Evolutionary conservation across 805 yeast genomes (phyloP).

Genomic region (Candida quercuum): DNA sequence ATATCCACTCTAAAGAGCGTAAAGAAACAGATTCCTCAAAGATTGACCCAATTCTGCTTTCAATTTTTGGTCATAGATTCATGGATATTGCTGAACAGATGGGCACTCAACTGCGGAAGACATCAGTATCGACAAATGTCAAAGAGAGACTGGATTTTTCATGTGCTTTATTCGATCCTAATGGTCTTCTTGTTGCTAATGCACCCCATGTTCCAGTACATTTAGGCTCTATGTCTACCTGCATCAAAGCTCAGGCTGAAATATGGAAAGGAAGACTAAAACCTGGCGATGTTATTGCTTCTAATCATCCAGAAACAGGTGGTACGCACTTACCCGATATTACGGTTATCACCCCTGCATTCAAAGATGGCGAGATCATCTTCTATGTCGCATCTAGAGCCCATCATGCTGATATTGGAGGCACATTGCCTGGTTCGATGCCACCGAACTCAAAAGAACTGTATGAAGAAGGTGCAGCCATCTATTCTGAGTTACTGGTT

Average conservation of each 20-base stretch:
- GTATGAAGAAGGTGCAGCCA: constrained; percentile 89
- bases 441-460: constrained; percentile 85
- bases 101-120: constrained; percentile 77
- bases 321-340: constrained; percentile 89
- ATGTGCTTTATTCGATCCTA: constrained; percentile 74
- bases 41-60: constrained; percentile 65
- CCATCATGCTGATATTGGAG: constrained; percentile 96
- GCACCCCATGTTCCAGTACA: constrained; percentile 90
- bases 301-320: constrained; percentile 81
- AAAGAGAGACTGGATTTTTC: constrained; percentile 81
- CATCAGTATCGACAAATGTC: constrained; percentile 77
- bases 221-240: constrained; percentile 80
- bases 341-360: constrained; percentile 88
- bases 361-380: constrained; percentile 52
- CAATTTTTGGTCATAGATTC: constrained; percentile 78
- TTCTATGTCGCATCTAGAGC: constrained; percentile 94
- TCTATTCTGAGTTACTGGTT: constrained; percentile 72
- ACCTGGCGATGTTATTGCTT: constrained; percentile 71
- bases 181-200: constrained; percentile 79
- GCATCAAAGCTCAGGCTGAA: constrained; percentile 60
- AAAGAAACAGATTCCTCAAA: constrained; percentile 22
- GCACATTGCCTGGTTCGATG: constrained; percentile 88
- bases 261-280: constrained; percentile 59
- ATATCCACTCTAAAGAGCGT: constrained; percentile 13
- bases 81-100: constrained; percentile 91